These are phyloP conservation scores for Colletotrichum costaricense DNA, from an alignment of 2,329 filamentous ascomycete genomes.

Conservation along the genomic window DNA sequence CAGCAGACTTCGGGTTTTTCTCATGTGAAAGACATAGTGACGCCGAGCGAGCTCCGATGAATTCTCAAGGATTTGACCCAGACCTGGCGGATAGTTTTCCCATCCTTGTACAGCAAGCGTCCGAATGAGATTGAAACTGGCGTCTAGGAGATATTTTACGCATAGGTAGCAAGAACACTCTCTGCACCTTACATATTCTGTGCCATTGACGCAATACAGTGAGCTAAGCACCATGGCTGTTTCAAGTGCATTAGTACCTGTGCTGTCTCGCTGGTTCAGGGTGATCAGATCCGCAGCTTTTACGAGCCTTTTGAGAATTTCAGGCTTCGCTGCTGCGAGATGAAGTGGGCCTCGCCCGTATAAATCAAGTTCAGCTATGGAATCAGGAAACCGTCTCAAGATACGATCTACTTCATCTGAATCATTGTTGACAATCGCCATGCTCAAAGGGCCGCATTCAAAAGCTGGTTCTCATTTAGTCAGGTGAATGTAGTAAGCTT, in stretches of 20 bases:
- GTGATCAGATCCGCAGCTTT: background rate
- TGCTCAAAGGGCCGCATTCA: background rate
- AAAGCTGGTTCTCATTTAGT: too few species aligned
- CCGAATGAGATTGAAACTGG: background rate
- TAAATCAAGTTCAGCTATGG: background rate
- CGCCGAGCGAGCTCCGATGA: background rate
- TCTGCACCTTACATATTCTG: rapidly evolving
- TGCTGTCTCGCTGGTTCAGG: background rate
- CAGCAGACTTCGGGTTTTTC: rapidly evolving
- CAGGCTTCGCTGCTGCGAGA: background rate
- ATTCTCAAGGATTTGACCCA: background rate
- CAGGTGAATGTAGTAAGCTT: too few species aligned
- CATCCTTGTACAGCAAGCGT: too few species aligned
- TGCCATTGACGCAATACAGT: rapidly evolving
- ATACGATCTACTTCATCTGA: background rate
- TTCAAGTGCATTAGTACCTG: background rate
- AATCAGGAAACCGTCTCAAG: rapidly evolving
- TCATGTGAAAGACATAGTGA: background rate
- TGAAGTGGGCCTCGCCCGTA: background rate
- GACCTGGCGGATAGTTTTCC: rapidly evolving
- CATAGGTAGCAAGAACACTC: background rate
- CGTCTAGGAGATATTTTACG: background rate
- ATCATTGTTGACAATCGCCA: background rate
- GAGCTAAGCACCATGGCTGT: background rate
- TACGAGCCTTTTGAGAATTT: background rate